Conservation (phyloP, 1,284 basidiomycete species). For the Ceratobasidium sp. region DNA sequence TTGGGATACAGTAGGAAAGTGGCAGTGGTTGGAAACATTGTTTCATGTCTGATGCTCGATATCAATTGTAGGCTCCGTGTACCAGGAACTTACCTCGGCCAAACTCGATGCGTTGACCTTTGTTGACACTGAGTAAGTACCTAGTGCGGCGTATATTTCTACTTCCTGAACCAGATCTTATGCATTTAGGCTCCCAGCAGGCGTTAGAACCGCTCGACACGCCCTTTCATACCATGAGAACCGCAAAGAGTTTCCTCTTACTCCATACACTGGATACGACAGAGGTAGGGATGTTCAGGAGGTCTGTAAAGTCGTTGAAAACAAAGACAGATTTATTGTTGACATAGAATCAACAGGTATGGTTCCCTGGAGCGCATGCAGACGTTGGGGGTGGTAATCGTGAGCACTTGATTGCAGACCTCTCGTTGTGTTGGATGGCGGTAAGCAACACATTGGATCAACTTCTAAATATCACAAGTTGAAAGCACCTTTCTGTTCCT, state of each 20-base stretch:
- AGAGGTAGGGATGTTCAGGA: too few species aligned
- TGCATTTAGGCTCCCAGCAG: conserved; percentile 12
- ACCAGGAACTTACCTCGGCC: conserved; percentile 19
- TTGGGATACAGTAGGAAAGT: conserved; percentile 16
- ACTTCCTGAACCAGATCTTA: background rate
- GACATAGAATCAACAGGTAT: background rate
- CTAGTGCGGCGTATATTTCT: too few species aligned
- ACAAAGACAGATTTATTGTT: too few species aligned
- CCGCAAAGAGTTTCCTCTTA: conserved; percentile 42
- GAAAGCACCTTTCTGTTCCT: too few species aligned
- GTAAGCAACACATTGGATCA: background rate
- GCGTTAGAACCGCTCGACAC: conserved; percentile 31
- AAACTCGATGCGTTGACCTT: conserved; percentile 37
- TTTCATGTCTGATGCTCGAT: background rate
- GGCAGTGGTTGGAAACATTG: background rate
- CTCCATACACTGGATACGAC: conserved; percentile 18
- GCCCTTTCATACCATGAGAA: conserved; percentile 42
- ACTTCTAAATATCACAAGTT: too few species aligned
- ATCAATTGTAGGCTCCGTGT: background rate
- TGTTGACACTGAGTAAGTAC: conserved; percentile 30
- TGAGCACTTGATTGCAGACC: conserved; percentile 39
- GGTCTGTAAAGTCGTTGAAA: too few species aligned
- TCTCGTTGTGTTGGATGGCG: conserved; percentile 46
- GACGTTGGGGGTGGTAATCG: conserved; percentile 46
- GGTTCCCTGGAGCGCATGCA: conserved; percentile 42